Evolutionary conservation across 805 yeast species (phyloP).

Genomic region (Starmerella stigmatis): DNA sequence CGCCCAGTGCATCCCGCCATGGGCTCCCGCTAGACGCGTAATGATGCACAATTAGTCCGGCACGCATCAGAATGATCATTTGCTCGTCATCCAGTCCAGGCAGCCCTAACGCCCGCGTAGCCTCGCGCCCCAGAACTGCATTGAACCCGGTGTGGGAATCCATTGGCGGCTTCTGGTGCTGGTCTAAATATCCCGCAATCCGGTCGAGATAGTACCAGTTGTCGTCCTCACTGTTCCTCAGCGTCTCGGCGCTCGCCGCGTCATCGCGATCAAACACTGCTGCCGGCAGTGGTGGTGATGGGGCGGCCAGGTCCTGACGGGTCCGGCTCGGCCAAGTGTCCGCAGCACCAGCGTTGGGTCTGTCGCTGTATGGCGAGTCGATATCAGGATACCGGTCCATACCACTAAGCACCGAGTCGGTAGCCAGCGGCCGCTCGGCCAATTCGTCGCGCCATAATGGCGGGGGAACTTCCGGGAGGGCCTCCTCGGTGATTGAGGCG

Average conservation of each 20-base stretch:
- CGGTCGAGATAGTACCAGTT: conserved; percentile 7
- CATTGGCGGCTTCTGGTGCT: neutral
- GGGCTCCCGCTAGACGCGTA: neutral
- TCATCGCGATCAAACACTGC: no score
- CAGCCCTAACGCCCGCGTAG: conserved; percentile 2
- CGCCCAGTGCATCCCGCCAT: conserved; percentile 1
- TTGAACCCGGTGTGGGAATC: neutral
- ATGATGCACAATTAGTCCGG: conserved; percentile 1
- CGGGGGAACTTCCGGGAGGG: neutral
- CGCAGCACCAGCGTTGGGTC: no score
- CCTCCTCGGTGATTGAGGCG: neutral
- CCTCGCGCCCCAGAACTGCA: neutral
- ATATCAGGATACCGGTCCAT: neutral
- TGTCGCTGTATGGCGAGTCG: neutral
- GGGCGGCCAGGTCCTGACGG: neutral
- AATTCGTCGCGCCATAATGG: neutral
- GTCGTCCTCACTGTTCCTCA: neutral
- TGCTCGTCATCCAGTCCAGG: neutral
- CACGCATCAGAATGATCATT: neutral
- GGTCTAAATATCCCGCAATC: conserved; percentile 5
- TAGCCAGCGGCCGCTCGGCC: neutral
- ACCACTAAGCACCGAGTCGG: neutral
- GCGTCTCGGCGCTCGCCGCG: neutral
- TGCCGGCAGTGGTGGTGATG: no score
- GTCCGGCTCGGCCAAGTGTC: no score